Evolutionary conservation across 1,139 yeast genomes (phyloP), one percentile per base, ranked within the genome.

Genomic region (Lodderomyces pseudojiufengensis): DNA sequence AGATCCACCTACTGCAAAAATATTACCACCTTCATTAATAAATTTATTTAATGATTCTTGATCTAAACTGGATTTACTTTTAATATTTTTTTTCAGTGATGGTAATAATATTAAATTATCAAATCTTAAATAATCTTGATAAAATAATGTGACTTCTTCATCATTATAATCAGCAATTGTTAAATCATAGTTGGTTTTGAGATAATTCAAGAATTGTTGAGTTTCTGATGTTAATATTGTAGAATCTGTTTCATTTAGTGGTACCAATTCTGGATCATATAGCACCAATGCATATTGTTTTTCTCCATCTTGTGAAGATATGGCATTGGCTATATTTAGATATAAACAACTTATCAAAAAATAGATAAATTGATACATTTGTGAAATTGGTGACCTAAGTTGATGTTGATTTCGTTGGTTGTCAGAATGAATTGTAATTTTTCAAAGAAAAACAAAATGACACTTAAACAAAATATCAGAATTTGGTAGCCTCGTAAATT

Each of bases 21-120:
- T 55, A 54, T 88, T 84, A 41, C 97, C 97, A 29, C 90, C 85
- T 31, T 54, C 57, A 50, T 75, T 62, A 46, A 81, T 68, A 51
- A 79, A 86, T 29, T 76, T 66, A 36, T 65, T 44, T 49, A 69
- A 59, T 13, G 46, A 43, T 38, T 54, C 51, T 42, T 59, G 70
- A 42, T 55, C 57, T 43, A 67, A 59, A 35, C 54, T 54, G 5
- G 44, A 45, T 45, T 65, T 66, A 37, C 59, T 55, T 6, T 46
- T 48, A 34, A 65, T 54, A 9, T 61, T 47, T 49, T 64, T 65
- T 47, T 63, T 64, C 28, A 61, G 44, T 7, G 65, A 48, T n/a
- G 75, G 75, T 40, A 69, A 58, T 31, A 66, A 56, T 12, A 70
- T 49, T 44, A 67, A 47, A 44, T 66, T 57, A 32, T 62, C 54